Evolutionary conservation across 1,284 basidiomycete genomes (phyloP).

Genomic region (Marasmius fiardii): DNA sequence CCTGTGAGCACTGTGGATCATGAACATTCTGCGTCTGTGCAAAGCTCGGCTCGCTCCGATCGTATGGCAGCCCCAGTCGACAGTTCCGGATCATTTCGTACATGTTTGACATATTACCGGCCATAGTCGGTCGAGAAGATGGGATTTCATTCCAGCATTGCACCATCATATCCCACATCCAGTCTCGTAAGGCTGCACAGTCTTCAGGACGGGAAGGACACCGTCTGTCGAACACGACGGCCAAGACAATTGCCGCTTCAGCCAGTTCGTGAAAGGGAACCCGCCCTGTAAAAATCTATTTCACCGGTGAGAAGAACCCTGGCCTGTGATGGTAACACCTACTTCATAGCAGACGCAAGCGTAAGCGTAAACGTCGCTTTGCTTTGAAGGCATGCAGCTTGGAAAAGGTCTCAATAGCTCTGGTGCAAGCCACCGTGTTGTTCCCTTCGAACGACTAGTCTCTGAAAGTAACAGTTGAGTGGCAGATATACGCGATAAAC

Average conservation of each 20-base stretch:
- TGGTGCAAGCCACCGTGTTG: slow-evolving; percentile 1
- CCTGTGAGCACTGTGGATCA: no score
- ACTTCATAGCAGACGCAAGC: background rate
- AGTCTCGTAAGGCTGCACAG: background rate
- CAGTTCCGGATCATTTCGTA: no score
- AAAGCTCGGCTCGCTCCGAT: no score
- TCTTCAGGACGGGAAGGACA: background rate
- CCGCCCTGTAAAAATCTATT: slow-evolving; percentile 1
- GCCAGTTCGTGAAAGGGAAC: background rate
- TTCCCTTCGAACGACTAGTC: background rate
- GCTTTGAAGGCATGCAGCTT: background rate
- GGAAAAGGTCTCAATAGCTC: background rate
- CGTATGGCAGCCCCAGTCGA: no score
- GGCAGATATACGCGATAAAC: background rate
- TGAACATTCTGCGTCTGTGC: no score
- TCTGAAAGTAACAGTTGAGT: background rate
- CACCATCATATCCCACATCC: background rate
- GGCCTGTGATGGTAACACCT: background rate
- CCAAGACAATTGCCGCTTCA: background rate
- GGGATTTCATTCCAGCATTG: background rate
- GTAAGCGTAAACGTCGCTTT: slow-evolving; percentile 1
- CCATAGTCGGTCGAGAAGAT: background rate
- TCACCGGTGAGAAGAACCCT: background rate
- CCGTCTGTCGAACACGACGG: background rate
- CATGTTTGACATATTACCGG: no score